phyloP scores from a whole-genome alignment of 352 stramenopile genomes.

The Ochromonadaceae sp. region DNA sequence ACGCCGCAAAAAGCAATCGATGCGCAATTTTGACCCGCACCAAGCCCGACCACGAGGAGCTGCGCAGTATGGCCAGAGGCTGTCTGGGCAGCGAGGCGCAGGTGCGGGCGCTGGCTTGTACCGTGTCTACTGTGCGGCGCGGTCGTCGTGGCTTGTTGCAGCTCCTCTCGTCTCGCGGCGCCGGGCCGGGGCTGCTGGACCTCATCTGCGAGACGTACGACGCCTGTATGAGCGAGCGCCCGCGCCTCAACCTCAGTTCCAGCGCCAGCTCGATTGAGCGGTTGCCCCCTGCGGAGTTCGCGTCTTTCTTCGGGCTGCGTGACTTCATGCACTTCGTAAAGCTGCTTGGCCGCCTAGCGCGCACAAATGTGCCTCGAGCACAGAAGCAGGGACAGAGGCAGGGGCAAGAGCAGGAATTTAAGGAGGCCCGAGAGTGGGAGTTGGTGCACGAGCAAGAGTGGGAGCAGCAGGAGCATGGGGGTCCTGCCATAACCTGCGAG shows the following conservation, averaged over 20 bases:
- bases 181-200: not conserved
- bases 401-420: not conserved
- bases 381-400: not conserved
- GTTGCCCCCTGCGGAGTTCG: slow-evolving; percentile 18
- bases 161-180: not conserved
- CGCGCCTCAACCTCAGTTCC: not conserved
- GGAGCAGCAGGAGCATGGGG: not conserved
- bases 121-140: not conserved
- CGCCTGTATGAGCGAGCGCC: not conserved
- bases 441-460: not conserved
- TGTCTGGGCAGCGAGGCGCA: slow-evolving; percentile 18
- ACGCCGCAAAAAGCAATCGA: slow-evolving; percentile 37
- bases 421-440: not conserved
- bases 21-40: slow-evolving; percentile 29
- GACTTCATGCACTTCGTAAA: slow-evolving; percentile 30
- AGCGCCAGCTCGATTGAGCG: not conserved
- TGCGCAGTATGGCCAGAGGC: slow-evolving; percentile 29
- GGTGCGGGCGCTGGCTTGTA: not conserved
- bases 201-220: not conserved
- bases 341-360: slow-evolving; percentile 13
- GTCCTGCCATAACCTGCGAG: slow-evolving; percentile 13
- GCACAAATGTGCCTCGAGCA: too few relatives aligned
- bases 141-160: not conserved
- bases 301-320: slow-evolving; percentile 33
- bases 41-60: slow-evolving; percentile 31